Evolutionary conservation across 2,329 filamentous ascomycete genomes (phyloP).

Genomic region (Paecilomyces sp.): DNA sequence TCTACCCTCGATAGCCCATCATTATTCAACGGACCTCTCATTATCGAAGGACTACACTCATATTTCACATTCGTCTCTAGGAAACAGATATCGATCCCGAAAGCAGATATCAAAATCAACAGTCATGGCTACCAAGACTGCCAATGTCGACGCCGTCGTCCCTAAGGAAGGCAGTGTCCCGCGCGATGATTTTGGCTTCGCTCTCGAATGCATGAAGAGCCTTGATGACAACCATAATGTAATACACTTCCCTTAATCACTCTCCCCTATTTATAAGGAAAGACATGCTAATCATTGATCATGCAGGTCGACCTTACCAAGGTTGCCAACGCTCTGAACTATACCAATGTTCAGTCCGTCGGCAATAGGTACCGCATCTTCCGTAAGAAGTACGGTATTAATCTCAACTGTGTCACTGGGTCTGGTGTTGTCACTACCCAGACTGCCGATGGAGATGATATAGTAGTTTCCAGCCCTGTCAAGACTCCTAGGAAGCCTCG

Average conservation of each 20-base stretch:
- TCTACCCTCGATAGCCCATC: neutral
- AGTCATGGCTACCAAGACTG: neutral
- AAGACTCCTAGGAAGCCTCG: constrained; percentile 3
- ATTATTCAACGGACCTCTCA: neutral
- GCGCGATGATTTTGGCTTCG: neutral
- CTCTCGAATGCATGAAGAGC: neutral
- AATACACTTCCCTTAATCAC: neutral
- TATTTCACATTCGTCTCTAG: neutral
- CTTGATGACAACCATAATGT: neutral
- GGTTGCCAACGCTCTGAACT: constrained; percentile 17
- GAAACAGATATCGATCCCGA: neutral
- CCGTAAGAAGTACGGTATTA: constrained; percentile 17
- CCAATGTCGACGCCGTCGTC: neutral
- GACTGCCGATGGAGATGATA: neutral
- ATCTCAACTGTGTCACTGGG: constrained; percentile 7
- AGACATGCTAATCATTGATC: neutral
- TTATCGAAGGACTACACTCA: neutral
- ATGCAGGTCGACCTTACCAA: constrained; percentile 18
- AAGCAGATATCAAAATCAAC: neutral
- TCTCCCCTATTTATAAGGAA: neutral
- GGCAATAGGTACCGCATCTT: constrained; percentile 20
- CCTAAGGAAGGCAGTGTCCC: neutral
- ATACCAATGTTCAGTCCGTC: constrained; percentile 19
- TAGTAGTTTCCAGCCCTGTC: neutral
- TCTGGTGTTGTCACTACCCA: neutral